These are phyloP conservation scores for Tolypocladium pustulatum DNA, from an alignment of 2,329 filamentous ascomycete species.

Conservation along the genomic window DNA sequence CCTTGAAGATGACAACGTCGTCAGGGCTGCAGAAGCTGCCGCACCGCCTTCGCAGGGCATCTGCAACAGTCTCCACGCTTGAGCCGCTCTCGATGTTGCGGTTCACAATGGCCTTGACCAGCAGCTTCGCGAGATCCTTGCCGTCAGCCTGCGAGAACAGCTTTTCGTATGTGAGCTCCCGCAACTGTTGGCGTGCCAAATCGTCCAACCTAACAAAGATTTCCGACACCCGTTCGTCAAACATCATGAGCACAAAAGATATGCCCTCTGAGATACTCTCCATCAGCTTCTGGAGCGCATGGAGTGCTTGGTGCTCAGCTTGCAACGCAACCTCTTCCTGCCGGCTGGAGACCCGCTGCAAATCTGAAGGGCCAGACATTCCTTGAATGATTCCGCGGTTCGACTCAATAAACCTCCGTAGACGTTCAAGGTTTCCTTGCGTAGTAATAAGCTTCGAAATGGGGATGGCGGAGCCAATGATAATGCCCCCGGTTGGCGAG, in stretches of 20 bases:
- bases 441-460: conserved; percentile 60
- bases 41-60: conserved; percentile 82
- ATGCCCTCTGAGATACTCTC: conserved; percentile 92
- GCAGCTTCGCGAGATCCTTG: conserved; percentile 80
- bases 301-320: conserved; percentile 86
- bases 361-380: conserved; percentile 76
- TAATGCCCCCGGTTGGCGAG: conserved; percentile 46
- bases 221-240: conserved; percentile 85
- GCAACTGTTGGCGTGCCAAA: conserved; percentile 55
- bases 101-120: conserved; percentile 97
- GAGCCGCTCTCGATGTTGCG: conserved; percentile 94
- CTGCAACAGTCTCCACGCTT: conserved; percentile 94
- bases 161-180: conserved; percentile 73
- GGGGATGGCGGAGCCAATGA: conserved; percentile 56
- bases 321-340: conserved; percentile 89
- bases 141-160: conserved; percentile 73
- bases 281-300: conserved; percentile 76
- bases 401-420: conserved; percentile 73
- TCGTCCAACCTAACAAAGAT: conserved; percentile 72
- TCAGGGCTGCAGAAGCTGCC: conserved; percentile 97
- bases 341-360: conserved; percentile 66
- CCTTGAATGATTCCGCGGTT: conserved; percentile 92
- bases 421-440: conserved; percentile 68
- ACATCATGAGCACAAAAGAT: conserved; percentile 88
- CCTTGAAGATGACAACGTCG: conserved; percentile 97